phyloP scores from a whole-genome alignment of 2,329 filamentous ascomycete species.

The Scleromitrula shiraiana region DNA sequence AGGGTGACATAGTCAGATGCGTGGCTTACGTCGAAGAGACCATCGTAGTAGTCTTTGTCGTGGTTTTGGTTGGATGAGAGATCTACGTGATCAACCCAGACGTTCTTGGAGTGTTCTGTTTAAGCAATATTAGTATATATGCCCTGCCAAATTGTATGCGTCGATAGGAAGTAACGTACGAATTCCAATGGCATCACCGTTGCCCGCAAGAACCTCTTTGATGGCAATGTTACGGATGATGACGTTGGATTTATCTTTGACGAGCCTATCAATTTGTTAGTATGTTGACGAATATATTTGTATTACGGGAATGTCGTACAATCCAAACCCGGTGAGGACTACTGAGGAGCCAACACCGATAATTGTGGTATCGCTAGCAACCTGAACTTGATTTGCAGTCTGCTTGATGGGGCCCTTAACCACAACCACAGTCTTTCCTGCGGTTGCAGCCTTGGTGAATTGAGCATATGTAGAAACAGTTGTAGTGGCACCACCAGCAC shows the following conservation, averaged over 20 bases:
- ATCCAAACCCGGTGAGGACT: conserved; percentile 3
- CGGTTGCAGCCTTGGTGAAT: conserved; percentile 20
- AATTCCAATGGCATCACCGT: conserved; percentile 43
- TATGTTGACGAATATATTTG: background rate
- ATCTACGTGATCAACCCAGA: conserved; percentile 9
- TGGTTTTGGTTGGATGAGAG: conserved; percentile 30
- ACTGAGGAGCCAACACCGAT: background rate
- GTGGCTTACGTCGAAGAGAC: conserved; percentile 38
- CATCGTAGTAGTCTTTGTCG: conserved; percentile 37
- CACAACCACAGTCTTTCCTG: conserved; percentile 2
- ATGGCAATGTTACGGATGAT: conserved; percentile 50
- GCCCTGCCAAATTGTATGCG: background rate
- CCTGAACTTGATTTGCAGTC: background rate
- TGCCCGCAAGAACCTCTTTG: conserved; percentile 37
- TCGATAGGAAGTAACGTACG: conserved; percentile 28
- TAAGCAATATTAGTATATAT: background rate
- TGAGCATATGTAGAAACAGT: conserved; percentile 39
- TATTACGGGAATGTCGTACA: background rate
- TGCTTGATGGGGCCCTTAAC: conserved; percentile 1
- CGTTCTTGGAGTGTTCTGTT: conserved; percentile 4
- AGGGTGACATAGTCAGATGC: conserved; percentile 37
- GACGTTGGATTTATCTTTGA: conserved; percentile 38
- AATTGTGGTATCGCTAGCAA: conserved; percentile 7
- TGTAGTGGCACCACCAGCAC: conserved; percentile 35
- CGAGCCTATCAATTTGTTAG: background rate